phyloP scores from a whole-genome alignment of 2,329 filamentous ascomycete genomes.

The Seiridium unicorne region DNA sequence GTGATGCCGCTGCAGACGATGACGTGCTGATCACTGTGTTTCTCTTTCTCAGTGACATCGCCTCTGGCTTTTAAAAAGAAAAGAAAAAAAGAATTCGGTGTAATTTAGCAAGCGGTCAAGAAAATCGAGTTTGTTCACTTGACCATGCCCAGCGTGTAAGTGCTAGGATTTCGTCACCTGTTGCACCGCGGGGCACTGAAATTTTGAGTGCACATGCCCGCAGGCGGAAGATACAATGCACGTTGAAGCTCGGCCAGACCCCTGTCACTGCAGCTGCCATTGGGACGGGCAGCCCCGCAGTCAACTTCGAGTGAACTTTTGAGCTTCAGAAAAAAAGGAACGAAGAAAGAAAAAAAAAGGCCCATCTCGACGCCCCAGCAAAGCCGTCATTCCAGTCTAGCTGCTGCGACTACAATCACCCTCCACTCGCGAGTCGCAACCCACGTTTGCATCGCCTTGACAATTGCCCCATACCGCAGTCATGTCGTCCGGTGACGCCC shows the following conservation, averaged over 20 bases:
- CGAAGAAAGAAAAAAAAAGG: not conserved
- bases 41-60: conserved; percentile 60
- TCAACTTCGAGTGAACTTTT: not conserved
- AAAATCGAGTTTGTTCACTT: not conserved
- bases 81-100: not conserved
- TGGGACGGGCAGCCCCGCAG: not conserved
- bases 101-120: no score
- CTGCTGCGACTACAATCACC: not conserved
- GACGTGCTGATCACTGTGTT: conserved; percentile 49
- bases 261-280: not conserved
- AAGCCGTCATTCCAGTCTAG: no score
- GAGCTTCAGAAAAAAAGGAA: not conserved
- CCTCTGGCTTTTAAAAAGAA: not conserved
- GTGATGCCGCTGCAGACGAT: conserved; percentile 25
- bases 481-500: conserved; percentile 69
- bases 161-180: conserved; percentile 7
- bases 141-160: not conserved
- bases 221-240: conserved; percentile 7
- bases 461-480: conserved; percentile 38
- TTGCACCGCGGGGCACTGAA: conserved; percentile 1
- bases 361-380: no score
- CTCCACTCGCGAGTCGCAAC: not conserved
- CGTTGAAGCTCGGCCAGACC: not conserved
- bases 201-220: conserved; percentile 3
- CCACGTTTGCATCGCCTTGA: not conserved